Evolutionary conservation across 345 rosid species (phyloP), one percentile per base, ranked within the genome.

Genomic region (Eucalyptus erythrocorys): DNA sequence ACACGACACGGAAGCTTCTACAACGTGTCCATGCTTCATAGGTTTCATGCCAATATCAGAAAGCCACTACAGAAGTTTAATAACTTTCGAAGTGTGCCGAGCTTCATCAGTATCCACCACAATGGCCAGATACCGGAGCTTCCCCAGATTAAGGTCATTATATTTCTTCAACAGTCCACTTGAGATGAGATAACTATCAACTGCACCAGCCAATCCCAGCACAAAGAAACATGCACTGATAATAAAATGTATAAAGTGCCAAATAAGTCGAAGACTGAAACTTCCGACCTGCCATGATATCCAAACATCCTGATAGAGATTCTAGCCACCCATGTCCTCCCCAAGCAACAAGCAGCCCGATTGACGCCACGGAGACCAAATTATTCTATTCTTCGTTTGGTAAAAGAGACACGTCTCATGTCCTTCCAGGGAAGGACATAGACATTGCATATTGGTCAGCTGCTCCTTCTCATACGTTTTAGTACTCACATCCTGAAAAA

Each of bases 41-140:
- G 45, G 45, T 89, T 93, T 95, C 64, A 95, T 93, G 21, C 99
- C 98, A 88, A 98, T 91, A 90, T 90, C 92, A 57, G n/a, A 87
- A 86, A 97, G 86, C 96, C 97, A 97, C 48, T 90, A 92, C 93
- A 97, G 88, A 89, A 96, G 99, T 92, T 93, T 84, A 85, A 96
- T 61, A 66, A 95, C 89, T 91, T 93, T 88, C 17, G 93, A 87
- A 87, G 85, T 95, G 59, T 91, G 91, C 49, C 30, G 34, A 88
- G 96, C 93, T 88, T 94, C 95, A 61, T 93, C 95, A 84, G 96
- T 94, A 89, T 98, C 99, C n/a, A 96, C 88, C 19, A 92, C 99
- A 87, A 97, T 85, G 59, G 98, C 99, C 82, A 94, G 93, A 88
- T 91, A 95, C 55, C 49, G 91, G 85, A 98, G 94, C 93, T 94